Evolutionary conservation across 208 protist genomes (phyloP).

Genomic region (Trypanosoma theileri): DNA sequence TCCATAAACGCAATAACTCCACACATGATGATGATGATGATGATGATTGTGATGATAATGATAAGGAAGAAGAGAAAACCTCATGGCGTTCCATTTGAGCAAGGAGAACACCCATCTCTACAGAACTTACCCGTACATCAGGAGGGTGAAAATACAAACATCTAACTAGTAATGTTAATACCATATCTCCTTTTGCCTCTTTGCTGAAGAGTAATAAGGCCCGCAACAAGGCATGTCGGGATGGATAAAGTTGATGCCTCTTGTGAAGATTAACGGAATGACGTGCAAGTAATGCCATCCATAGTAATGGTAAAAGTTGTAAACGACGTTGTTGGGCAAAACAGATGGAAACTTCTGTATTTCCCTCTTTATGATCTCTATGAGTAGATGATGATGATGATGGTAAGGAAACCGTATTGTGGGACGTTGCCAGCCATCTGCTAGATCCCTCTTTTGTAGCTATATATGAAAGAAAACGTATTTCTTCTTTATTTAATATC

Average conservation of each 20-base stretch:
- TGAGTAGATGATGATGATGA: neutral
- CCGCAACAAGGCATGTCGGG: constrained; percentile 43
- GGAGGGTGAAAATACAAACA: constrained; percentile 20
- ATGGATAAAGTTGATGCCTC: constrained; percentile 18
- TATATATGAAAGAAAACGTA: constrained; percentile 3
- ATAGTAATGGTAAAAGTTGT: constrained; percentile 73
- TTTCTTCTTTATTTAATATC: constrained; percentile 1
- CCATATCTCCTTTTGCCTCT: constrained; percentile 36
- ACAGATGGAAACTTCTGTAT: neutral
- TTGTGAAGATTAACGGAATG: constrained; percentile 9
- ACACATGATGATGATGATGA: neutral
- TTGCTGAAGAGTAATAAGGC: constrained; percentile 46
- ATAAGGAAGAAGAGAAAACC: constrained; percentile 6
- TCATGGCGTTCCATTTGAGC: constrained; percentile 18
- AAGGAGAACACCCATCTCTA: constrained; percentile 27
- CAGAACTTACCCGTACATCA: constrained; percentile 8
- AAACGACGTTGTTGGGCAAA: constrained; percentile 56
- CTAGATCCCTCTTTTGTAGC: constrained; percentile 2
- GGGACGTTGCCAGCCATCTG: constrained; percentile 1
- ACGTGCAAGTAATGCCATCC: constrained; percentile 48
- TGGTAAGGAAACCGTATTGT: neutral
- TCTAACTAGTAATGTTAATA: constrained; percentile 30
- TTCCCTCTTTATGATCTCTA: neutral
- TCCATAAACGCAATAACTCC: constrained; percentile 23
- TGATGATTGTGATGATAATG: neutral